phyloP scores from a whole-genome alignment of 2,329 filamentous ascomycete genomes.

The Penicillium sp. region DNA sequence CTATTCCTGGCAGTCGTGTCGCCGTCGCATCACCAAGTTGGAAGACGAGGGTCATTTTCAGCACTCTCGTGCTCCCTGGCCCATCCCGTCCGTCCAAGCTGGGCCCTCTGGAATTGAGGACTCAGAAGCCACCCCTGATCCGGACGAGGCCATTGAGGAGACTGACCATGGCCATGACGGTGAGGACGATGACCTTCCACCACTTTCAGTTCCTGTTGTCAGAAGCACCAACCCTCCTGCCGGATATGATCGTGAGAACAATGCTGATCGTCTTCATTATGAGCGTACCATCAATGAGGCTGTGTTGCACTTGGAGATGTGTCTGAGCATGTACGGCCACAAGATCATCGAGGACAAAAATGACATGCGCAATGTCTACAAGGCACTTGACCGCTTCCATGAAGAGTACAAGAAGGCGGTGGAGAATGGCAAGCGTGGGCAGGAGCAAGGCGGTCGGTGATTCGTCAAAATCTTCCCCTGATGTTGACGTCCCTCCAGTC shows the following conservation, averaged over 20 bases:
- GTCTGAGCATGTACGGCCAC: background rate
- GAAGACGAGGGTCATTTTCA: background rate
- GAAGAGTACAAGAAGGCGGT: background rate
- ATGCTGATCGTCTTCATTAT: background rate
- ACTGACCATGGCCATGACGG: background rate
- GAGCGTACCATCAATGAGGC: background rate
- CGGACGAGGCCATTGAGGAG: background rate
- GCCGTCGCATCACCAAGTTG: slow-evolving; percentile 28
- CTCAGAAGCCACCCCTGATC: background rate
- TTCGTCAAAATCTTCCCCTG: too few relatives aligned
- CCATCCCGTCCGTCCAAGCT: too few relatives aligned
- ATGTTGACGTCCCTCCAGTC: background rate
- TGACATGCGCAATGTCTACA: background rate
- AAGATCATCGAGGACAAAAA: background rate
- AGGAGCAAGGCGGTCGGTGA: background rate
- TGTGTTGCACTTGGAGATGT: background rate
- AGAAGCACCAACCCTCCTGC: background rate
- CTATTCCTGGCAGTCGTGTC: slow-evolving; percentile 40
- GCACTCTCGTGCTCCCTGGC: background rate
- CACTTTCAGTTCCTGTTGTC: background rate
- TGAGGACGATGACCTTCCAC: slow-evolving; percentile 10
- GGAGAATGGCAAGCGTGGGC: background rate
- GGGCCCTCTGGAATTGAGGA: background rate
- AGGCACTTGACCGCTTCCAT: background rate
- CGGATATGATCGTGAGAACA: background rate